Percentiles rank a stretch among this genome's conserved stretches.
Conservation (phyloP, 208 protist genomes). For the Blastocrithidia nonstop region DNA sequence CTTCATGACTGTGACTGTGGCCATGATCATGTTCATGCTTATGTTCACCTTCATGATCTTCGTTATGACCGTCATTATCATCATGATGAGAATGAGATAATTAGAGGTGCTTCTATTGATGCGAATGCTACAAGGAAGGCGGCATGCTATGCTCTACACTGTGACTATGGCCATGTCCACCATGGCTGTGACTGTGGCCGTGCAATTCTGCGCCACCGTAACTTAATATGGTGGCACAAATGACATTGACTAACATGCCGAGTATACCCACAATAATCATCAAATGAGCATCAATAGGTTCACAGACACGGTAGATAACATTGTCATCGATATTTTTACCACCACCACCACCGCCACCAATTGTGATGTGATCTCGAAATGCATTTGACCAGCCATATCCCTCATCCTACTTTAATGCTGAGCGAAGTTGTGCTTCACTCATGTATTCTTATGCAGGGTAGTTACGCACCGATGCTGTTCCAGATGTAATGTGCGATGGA, state of each 20-base stretch:
- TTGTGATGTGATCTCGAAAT: constrained; percentile 1
- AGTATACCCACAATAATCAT: constrained; percentile 73
- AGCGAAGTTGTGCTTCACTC: too few relatives aligned
- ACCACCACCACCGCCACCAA: background rate
- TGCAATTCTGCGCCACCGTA: constrained; percentile 71
- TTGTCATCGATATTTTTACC: too few relatives aligned
- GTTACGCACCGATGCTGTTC: background rate
- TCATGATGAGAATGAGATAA: too few relatives aligned
- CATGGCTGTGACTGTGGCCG: constrained; percentile 32
- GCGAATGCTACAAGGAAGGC: too few relatives aligned
- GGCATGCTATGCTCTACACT: too few relatives aligned
- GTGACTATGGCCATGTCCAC: constrained; percentile 46
- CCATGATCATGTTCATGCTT: constrained; percentile 10
- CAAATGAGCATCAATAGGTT: constrained; percentile 33
- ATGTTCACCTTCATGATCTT: constrained; percentile 22
- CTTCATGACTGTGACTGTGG: constrained; percentile 11
- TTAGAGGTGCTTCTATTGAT: too few relatives aligned
- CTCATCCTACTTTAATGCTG: background rate
- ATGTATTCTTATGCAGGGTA: too few relatives aligned
- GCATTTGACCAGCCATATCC: constrained; percentile 1
- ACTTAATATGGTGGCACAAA: constrained; percentile 69
- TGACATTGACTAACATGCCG: constrained; percentile 77
- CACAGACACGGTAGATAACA: constrained; percentile 12
- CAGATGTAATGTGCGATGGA: constrained; percentile 4
- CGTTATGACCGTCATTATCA: constrained; percentile 6